phyloP scores from a whole-genome alignment of 83 land plant genomes.

The Diphasiastrum complanatum region DNA sequence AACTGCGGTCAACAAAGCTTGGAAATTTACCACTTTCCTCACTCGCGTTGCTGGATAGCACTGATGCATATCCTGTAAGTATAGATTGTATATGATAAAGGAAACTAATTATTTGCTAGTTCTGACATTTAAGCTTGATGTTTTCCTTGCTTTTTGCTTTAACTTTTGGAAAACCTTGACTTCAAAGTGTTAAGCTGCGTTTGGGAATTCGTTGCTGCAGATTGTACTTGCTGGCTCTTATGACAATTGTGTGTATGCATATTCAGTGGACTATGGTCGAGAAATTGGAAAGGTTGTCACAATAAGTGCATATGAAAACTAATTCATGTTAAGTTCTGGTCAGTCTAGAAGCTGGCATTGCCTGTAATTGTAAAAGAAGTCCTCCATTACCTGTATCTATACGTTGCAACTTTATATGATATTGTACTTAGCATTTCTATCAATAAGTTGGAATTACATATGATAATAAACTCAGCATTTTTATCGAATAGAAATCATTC shows the following conservation, averaged over 20 bases:
- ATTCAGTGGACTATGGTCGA: constrained; percentile 48
- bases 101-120: too few relatives aligned
- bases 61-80: constrained; percentile 44
- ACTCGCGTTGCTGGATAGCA: constrained; percentile 34
- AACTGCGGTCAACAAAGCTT: constrained; percentile 36
- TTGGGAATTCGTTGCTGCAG: constrained; percentile 28
- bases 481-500: too few relatives aligned
- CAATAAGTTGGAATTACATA: background rate
- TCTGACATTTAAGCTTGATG: background rate
- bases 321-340: too few relatives aligned
- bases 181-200: too few relatives aligned
- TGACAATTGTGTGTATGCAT: constrained; percentile 44
- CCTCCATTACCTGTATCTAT: too few relatives aligned
- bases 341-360: too few relatives aligned
- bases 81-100: too few relatives aligned
- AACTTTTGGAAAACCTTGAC: too few relatives aligned
- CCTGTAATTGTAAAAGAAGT: too few relatives aligned
- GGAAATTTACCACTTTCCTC: constrained; percentile 38
- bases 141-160: background rate
- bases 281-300: constrained; percentile 48
- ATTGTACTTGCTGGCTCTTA: constrained; percentile 40
- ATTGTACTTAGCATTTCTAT: background rate
- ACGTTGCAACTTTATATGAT: background rate
- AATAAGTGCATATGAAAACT: too few relatives aligned
- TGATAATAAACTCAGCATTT: too few relatives aligned